Conservation (phyloP, 2,329 filamentous ascomycete species). For the Parastagonospora avenae region DNA sequence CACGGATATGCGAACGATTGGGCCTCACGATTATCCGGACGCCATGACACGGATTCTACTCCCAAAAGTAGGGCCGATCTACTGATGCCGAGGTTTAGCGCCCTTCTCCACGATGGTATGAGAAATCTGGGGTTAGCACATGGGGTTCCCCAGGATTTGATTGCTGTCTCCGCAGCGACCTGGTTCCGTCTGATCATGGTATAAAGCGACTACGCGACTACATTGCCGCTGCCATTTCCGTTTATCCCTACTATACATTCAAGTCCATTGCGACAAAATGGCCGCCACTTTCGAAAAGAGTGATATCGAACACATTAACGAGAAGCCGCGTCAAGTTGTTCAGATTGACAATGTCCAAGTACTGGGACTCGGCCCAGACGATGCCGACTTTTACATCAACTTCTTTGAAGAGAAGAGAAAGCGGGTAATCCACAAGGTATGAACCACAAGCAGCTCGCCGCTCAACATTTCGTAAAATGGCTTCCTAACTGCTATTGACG, state of each 20-base stretch:
- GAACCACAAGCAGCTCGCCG: too few relatives aligned
- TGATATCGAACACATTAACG: conserved; percentile 28
- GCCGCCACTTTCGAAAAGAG: conserved; percentile 21
- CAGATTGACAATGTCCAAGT: conserved; percentile 35
- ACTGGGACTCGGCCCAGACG: conserved; percentile 24
- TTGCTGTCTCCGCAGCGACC: not conserved
- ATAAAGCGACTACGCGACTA: not conserved
- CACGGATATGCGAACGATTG: not conserved
- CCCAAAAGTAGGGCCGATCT: not conserved
- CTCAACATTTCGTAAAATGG: not conserved
- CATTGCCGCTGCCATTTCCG: too few relatives aligned
- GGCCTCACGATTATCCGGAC: not conserved
- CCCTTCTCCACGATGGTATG: not conserved
- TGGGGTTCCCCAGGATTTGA: not conserved
- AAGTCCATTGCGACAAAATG: conserved; percentile 9
- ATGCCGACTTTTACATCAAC: conserved; percentile 31
- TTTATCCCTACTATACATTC: not conserved
- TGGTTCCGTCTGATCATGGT: not conserved
- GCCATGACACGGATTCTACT: too few relatives aligned
- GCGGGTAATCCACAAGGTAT: conserved; percentile 43
- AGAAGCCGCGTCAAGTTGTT: conserved; percentile 29
- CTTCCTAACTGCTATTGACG: not conserved
- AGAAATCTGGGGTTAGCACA: not conserved
- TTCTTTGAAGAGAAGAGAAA: conserved; percentile 53
- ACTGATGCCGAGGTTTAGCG: not conserved